phyloP scores from a whole-genome alignment of 176 grass and related monocot genomes.

The Triticum timopheevii region DNA sequence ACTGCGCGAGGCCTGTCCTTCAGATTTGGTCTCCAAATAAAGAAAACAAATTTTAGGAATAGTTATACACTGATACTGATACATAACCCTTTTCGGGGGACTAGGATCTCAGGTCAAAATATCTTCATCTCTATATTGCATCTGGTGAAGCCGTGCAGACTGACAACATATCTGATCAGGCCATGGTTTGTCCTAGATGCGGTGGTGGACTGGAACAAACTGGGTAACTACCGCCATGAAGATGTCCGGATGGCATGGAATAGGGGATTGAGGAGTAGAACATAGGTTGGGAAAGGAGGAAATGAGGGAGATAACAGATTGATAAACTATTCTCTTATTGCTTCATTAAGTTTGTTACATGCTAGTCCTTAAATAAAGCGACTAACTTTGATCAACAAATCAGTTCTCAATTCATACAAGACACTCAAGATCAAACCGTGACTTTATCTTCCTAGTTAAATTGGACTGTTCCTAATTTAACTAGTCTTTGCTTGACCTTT shows the following conservation, averaged over 20 bases:
- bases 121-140: neutral
- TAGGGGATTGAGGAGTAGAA: neutral
- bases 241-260: neutral
- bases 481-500: neutral
- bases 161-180: neutral
- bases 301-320: neutral
- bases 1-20: no score
- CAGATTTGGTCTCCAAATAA: neutral
- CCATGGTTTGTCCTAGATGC: neutral
- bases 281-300: neutral
- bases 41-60: neutral
- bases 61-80: neutral
- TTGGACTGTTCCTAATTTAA: neutral
- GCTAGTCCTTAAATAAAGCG: neutral
- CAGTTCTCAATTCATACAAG: neutral
- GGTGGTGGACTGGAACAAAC: neutral
- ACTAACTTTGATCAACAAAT: neutral
- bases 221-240: neutral
- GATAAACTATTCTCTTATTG: neutral
- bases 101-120: neutral
- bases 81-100: neutral
- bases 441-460: neutral
- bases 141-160: neutral
- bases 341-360: neutral
- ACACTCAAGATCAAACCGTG: neutral